phyloP scores from a whole-genome alignment of 2,329 filamentous ascomycete genomes.

The Trichoderma oligosporum region DNA sequence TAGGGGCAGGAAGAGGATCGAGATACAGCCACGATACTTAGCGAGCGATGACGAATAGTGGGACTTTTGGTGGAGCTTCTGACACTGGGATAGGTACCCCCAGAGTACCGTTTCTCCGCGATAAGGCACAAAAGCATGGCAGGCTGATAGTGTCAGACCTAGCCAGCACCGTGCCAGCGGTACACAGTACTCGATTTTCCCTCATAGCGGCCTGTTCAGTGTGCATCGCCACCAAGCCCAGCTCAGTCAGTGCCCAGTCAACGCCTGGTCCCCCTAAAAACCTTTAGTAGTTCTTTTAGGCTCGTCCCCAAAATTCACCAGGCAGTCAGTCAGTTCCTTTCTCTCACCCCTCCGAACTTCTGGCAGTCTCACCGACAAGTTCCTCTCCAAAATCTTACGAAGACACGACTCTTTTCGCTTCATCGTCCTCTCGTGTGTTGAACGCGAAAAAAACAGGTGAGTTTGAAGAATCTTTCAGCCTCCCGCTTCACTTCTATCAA shows the following conservation, averaged over 20 bases:
- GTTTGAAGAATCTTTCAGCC: background rate
- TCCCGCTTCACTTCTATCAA: background rate
- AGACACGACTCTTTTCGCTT: slow-evolving; percentile 16
- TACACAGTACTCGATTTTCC: slow-evolving; percentile 4
- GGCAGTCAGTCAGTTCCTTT: slow-evolving; percentile 4
- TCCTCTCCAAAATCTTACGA: slow-evolving; percentile 9
- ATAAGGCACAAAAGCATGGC: slow-evolving; percentile 11
- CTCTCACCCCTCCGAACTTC: slow-evolving; percentile 17
- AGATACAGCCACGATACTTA: slow-evolving; percentile 18
- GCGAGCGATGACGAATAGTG: slow-evolving; percentile 15
- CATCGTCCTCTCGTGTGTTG: slow-evolving; percentile 14
- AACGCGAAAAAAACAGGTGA: slow-evolving; percentile 13
- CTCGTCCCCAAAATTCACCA: slow-evolving; percentile 14
- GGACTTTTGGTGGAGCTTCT: background rate
- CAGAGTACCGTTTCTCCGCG: slow-evolving; percentile 6
- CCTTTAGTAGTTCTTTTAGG: background rate
- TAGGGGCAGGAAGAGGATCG: slow-evolving; percentile 12
- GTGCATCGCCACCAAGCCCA: no score
- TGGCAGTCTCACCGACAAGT: slow-evolving; percentile 20
- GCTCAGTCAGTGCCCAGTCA: background rate
- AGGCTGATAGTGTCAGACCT: slow-evolving; percentile 12
- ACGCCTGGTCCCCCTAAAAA: slow-evolving; percentile 5
- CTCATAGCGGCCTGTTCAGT: background rate
- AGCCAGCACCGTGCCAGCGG: background rate
- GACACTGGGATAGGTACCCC: slow-evolving; percentile 6